Conservation (phyloP, 1,139 yeast species). For the Magnusiomyces fungicola region DNA sequence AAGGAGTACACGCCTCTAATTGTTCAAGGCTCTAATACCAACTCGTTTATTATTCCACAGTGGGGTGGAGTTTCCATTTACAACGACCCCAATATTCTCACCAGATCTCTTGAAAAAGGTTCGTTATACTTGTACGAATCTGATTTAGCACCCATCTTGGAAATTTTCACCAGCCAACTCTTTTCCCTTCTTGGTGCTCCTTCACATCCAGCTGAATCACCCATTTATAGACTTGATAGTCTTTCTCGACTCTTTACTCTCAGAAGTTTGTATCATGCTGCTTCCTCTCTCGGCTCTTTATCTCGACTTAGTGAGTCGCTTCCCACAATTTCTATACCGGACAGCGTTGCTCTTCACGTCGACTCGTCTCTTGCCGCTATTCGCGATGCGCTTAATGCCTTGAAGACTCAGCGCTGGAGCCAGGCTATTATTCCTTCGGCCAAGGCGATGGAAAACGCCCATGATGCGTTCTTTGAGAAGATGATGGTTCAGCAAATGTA, state of each 20-base stretch:
- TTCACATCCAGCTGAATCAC: conserved; percentile 42
- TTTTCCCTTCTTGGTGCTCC: conserved; percentile 69
- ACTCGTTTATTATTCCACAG: conserved; percentile 77
- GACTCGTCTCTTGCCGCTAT: conserved; percentile 37
- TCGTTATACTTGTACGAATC: conserved; percentile 31
- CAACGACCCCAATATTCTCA: conserved; percentile 16
- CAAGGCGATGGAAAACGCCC: conserved; percentile 48
- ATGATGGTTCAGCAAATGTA: conserved; percentile 93
- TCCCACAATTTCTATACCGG: conserved; percentile 77
- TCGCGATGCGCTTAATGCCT: conserved; percentile 31
- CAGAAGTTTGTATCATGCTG: conserved; percentile 44
- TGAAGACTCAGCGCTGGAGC: conserved; percentile 34
- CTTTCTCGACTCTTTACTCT: conserved; percentile 52
- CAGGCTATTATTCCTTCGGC: conserved; percentile 49
- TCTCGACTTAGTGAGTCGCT: conserved; percentile 59
- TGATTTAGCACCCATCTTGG: conserved; percentile 53
- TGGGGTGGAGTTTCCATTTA: conserved; percentile 60
- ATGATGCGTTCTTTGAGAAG: conserved; percentile 81
- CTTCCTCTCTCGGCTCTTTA: conserved; percentile 62
- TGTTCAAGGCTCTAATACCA: conserved; percentile 41
- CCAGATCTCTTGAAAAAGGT: conserved; percentile 9
- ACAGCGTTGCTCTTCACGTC: conserved; percentile 46
- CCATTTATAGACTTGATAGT: conserved; percentile 56
- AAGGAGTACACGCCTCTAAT: conserved; percentile 38
- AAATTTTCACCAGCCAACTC: conserved; percentile 67